Base-by-base conservation (phyloP, 108 stramenopile genomes). In the Heterococcus sp. region DNA sequence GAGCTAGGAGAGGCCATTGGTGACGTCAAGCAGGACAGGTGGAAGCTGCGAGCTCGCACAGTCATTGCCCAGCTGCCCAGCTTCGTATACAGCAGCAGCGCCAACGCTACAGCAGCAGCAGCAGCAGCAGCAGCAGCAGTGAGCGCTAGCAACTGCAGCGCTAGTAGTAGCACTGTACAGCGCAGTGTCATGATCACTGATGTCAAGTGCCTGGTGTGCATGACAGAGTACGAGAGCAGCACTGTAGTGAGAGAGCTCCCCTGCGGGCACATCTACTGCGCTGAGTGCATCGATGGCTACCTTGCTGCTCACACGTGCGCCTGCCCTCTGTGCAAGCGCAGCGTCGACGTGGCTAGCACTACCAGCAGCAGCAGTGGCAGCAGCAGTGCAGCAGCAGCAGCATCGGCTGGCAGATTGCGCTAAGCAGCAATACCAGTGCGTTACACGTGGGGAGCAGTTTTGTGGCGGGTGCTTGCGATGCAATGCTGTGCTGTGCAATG, bases 221-320 rank as follows among this genome's bases (percentile, higher is more conserved):
- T 94, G 74, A 89, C 85, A 77, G 86, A 87, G 5, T 97, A 93
- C 71, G 92, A 92, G 71, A 78, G 87, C 32, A 89, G 82, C 1
- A 94, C 95, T 11, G 74, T 76, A 72, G 73, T 95, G 27, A 85
- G 92, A 32, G 65, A 74, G 31, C 84, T 95, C 2, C 93, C 92
- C 5, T 97, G 96, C 77, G 70, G 81, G 0, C 96, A 97, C 83
- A 85, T 79, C 67, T 97, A 95, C 77, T 95, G 95, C 80, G 78
- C 76, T 8, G 8, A 8, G 46, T 58, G 46, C 46, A 21, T 58
- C 46, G 46, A 8, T 21, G 46, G 14, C 14, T 58, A 21, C 14
- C 46, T 58, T 21, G 46, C n/a, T n/a, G n/a, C 46, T 8, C 46
- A 21, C 46, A 21, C 46, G 21, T 8, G 21, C 46, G 46, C 46